Base-by-base conservation (phyloP, 768 basidiomycete genomes). In the Chlorophyllum brunneum region DNA sequence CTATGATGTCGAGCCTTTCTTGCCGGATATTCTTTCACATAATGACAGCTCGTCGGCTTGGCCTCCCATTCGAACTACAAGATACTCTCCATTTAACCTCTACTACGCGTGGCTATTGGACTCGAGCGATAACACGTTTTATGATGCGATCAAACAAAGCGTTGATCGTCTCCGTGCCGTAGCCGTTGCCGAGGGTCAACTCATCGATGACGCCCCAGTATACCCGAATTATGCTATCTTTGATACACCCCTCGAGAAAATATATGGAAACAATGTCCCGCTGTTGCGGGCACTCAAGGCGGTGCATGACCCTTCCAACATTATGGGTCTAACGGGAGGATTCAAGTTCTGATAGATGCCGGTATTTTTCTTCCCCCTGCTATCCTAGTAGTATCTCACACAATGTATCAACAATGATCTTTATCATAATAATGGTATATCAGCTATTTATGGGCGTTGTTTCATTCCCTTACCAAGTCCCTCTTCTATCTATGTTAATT, bases 261-360 rank as follows among this genome's bases (percentile, higher is more conserved):
- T 88, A 24, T 85, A 80, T 56, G 82, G 80, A 2, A 56, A 38
- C 2, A 79, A 83, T 52, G 42, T 86, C 2, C 60, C 61, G 10
- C 62, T 42, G 45, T 58, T 85, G 54, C 54, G 61, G 48, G 54
- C 47, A 9, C 62, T 85, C 13, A 80, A 78, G 59, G 59, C 54
- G 51, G 48, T 42, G 18, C 70, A 80, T 47, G 85, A 88, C 62
- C 85, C 84, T 0, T 45, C 66, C 7, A 73, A 80, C 58, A 72
- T 85, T 34, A 87, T 88, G 83, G 76, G 73, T 13, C 74, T 85
- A 15, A 72, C 84, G 15, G 84, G 84, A 4, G 85, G 84, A 7
- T 85, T 76, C 64, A 85, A 83, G 64, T 65, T 81, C 39, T 74
- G 48, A 50, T 18, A 43, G 10, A 13, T n/a, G 20, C 8, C n/a